Evolutionary conservation across 768 basidiomycete species (phyloP).

Genomic region (Termitomyces sp.): DNA sequence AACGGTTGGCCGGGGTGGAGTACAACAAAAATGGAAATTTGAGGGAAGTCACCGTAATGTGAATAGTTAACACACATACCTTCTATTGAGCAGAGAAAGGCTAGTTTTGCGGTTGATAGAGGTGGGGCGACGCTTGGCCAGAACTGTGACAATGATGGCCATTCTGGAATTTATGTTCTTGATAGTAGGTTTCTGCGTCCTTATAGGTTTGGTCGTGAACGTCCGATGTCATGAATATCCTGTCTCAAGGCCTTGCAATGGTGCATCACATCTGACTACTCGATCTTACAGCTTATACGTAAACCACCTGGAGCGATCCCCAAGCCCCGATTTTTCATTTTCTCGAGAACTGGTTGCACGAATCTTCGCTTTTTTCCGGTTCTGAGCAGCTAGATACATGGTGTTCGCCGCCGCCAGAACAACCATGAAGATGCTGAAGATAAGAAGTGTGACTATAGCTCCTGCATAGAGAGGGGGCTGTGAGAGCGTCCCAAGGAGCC

Average conservation of each 20-base stretch:
- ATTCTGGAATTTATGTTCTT: too few relatives aligned
- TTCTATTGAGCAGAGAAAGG: too few relatives aligned
- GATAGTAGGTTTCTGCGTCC: too few relatives aligned
- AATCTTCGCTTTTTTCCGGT: conserved; percentile 41
- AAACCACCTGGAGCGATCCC: conserved; percentile 56
- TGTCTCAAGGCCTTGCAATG: too few relatives aligned
- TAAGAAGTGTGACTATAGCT: conserved; percentile 42
- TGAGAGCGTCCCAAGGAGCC: conserved; percentile 53
- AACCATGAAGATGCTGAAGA: conserved; percentile 38
- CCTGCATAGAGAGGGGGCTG: conserved; percentile 46
- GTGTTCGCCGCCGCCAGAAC: conserved; percentile 37
- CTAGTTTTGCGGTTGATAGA: too few relatives aligned
- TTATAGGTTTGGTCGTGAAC: too few relatives aligned
- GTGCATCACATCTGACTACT: background rate
- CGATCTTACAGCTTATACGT: conserved; percentile 40
- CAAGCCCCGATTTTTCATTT: conserved; percentile 41
- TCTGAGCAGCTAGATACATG: conserved; percentile 40
- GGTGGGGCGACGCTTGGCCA: too few relatives aligned
- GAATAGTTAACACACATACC: too few relatives aligned
- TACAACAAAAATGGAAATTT: background rate
- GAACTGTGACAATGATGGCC: too few relatives aligned
- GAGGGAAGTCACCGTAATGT: background rate
- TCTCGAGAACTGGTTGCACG: conserved; percentile 28
- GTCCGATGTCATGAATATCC: too few relatives aligned
- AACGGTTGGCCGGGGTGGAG: background rate